Evolutionary conservation across 805 yeast species (phyloP), one percentile per base, ranked within the genome.

Genomic region (Pichia sporocuriosa): DNA sequence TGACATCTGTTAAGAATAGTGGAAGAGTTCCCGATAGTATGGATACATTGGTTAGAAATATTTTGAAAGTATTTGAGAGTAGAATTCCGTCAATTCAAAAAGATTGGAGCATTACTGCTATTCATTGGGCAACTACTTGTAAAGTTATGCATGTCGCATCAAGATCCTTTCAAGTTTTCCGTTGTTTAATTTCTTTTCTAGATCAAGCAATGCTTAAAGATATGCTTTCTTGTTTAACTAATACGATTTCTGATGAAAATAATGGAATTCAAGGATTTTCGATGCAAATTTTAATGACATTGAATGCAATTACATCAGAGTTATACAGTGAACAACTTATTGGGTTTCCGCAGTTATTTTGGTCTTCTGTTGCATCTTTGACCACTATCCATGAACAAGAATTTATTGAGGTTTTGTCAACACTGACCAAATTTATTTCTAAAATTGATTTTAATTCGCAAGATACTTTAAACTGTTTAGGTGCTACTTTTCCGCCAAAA

Each of bases 141-240:
- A 94, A 97, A 2, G 97, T 90, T 2, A 73, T 97, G 55, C 99
- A 94, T 58, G 76, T 93, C 51, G 98, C 99, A 0, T 93, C 98
- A 51, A 73, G 98, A 21, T 89, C 97, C 0, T 90, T 94, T 62
- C 98, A 93, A 58, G 72, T 89, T 0, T 93, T 89, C 65, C 69
- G 99, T 33, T 84, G 94, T 4, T 61, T 93, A 43, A 65, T 88
- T n/a, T 75, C 85, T 8, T 79, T 81, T 51, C 65, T 90, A 46
- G 97, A 93, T 56, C 89, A 82, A 55, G 70, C 74, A 10, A 90
- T 93, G 96, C 66, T 94, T 34, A 77, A 86, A 42, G 97, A 89
- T 62, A 86, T 93, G 96, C 68, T 93, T 10, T 95, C 90, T 42
- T 74, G 99, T 45, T 68, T 93, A 24, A 86, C 96, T 0, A 89